These are phyloP conservation scores for Spatholobus suberectus DNA, from an alignment of 306 rosid genomes.

Conservation along the genomic window DNA sequence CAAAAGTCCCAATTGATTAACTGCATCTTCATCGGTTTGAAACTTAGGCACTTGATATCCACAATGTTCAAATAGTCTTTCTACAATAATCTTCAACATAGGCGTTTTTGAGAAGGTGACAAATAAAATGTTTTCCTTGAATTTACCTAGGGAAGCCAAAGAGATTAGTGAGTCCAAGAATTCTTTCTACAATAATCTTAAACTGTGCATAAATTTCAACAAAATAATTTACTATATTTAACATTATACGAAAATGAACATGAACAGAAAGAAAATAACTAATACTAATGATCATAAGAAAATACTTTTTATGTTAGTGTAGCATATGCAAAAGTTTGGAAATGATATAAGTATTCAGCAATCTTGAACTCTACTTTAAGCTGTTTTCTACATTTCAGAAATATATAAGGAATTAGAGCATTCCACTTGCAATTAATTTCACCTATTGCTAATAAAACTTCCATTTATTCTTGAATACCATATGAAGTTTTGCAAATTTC, in stretches of 20 bases:
- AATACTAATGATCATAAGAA: not conserved
- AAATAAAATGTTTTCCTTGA: not conserved
- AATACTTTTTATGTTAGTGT: not conserved
- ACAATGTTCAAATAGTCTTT: not conserved
- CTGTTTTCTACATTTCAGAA: not conserved
- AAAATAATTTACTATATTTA: not conserved
- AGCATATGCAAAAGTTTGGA: not conserved
- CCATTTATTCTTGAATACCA: too few species aligned
- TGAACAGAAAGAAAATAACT: not conserved
- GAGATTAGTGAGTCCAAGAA: not conserved
- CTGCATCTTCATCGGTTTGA: not conserved
- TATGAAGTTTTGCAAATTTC: too few species aligned
- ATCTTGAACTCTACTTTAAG: not conserved
- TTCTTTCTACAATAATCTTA: not conserved
- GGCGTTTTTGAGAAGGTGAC: not conserved
- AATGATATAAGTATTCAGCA: not conserved
- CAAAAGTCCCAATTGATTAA: constrained; percentile 30
- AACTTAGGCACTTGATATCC: not conserved
- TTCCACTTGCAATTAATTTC: not conserved
- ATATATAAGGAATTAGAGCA: not conserved
- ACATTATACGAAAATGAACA: not conserved
- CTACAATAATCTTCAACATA: not conserved
- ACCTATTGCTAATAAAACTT: not conserved
- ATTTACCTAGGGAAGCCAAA: not conserved
- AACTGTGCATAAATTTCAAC: not conserved